Evolutionary conservation across 768 basidiomycete species (phyloP).

Genomic region (Candolleomyces eurysporus): DNA sequence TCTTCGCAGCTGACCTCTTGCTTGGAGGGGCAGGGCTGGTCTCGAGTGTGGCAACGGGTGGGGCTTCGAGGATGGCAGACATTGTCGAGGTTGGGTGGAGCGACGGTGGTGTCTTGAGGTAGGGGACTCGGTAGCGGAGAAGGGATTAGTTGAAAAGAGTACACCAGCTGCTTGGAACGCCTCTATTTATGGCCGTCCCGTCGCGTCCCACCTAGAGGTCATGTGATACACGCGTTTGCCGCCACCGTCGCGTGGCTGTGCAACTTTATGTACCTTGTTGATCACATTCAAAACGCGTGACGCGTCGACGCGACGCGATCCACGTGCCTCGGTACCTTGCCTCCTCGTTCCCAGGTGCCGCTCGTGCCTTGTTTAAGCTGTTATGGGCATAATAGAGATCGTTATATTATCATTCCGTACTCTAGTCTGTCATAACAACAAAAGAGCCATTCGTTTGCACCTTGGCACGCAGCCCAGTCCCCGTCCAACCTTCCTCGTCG

Average conservation of each 20-base stretch:
- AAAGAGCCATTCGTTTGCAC: slow-evolving; percentile 73
- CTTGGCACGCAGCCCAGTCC: slow-evolving; percentile 21
- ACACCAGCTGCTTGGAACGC: neutral
- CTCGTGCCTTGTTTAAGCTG: neutral
- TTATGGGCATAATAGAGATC: neutral
- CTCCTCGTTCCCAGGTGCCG: no score
- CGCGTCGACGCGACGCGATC: slow-evolving; percentile 11
- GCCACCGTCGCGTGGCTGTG: slow-evolving; percentile 35
- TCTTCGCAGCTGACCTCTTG: slow-evolving; percentile 13
- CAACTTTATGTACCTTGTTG: slow-evolving; percentile 28
- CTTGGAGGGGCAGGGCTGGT: slow-evolving; percentile 17
- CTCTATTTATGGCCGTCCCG: slow-evolving; percentile 8
- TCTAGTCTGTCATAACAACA: slow-evolving; percentile 25
- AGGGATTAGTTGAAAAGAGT: slow-evolving; percentile 17
- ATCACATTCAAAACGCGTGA: slow-evolving; percentile 19
- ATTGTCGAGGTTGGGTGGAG: slow-evolving; percentile 5
- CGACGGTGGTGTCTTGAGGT: slow-evolving; percentile 6
- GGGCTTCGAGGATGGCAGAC: slow-evolving; percentile 6
- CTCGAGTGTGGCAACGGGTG: slow-evolving; percentile 17
- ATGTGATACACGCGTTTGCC: slow-evolving; percentile 7
- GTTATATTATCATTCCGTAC: neutral
- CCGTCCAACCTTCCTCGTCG: slow-evolving; percentile 23
- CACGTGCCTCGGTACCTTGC: slow-evolving; percentile 1
- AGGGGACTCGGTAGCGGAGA: slow-evolving; percentile 8
- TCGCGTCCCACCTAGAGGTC: slow-evolving; percentile 14